Percentiles rank a stretch among this genome's conserved stretches.
Evolutionary conservation across 1,284 basidiomycete genomes (phyloP).

Genomic region (Fomes fomentarius): DNA sequence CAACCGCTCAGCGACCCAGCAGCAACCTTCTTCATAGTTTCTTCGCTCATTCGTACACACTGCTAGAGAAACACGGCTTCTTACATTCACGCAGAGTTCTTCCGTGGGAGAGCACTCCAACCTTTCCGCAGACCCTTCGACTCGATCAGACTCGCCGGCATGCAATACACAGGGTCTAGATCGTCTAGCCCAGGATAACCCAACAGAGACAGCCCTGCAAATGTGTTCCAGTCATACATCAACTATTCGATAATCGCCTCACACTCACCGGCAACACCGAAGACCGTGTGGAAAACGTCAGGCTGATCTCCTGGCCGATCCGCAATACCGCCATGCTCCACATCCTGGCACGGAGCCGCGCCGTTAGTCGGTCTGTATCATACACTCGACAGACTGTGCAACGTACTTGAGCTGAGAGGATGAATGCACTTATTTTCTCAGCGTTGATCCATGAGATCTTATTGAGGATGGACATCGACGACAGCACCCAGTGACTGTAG

Average conservation of each 20-base stretch:
- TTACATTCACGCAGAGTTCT: background rate
- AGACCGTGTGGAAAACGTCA: slow-evolving; percentile 96
- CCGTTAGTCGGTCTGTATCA: background rate
- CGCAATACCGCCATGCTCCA: slow-evolving; percentile 90
- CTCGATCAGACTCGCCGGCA: slow-evolving; percentile 84
- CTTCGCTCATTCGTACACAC: background rate
- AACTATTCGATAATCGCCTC: background rate
- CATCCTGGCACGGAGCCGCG: slow-evolving; percentile 58
- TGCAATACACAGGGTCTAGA: slow-evolving; percentile 95
- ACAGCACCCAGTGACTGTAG: slow-evolving; percentile 98
- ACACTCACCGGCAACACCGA: slow-evolving; percentile 85
- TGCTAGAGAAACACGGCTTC: background rate
- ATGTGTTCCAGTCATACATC: background rate
- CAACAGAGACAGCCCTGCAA: slow-evolving; percentile 82
- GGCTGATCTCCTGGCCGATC: slow-evolving; percentile 93
- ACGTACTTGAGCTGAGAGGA: slow-evolving; percentile 85
- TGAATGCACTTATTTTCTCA: slow-evolving; percentile 81
- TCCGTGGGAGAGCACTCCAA: slow-evolving; percentile 62
- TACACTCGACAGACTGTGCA: background rate
- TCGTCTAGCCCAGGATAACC: slow-evolving; percentile 86
- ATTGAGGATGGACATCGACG: slow-evolving; percentile 83
- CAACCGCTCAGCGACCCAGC: background rate
- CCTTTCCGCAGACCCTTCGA: slow-evolving; percentile 66
- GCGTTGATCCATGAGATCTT: slow-evolving; percentile 91
- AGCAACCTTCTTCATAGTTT: background rate